Evolutionary conservation across 345 rosid genomes (phyloP).

Genomic region (Crucihimalaya himalaica): DNA sequence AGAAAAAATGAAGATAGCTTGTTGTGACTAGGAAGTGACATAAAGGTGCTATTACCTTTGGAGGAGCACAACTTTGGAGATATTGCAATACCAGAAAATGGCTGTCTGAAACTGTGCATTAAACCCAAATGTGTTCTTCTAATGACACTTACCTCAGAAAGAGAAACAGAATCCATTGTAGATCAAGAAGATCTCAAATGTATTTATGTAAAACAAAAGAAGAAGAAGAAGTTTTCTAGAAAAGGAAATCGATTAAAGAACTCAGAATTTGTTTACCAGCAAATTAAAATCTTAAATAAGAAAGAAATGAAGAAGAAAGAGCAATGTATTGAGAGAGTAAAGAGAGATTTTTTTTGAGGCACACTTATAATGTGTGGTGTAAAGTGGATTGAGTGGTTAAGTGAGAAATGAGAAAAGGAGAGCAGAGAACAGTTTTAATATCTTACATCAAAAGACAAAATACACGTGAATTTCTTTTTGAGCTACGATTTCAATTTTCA

Average conservation of each 20-base stretch:
- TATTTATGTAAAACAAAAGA: background rate
- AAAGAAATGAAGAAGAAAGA: constrained; percentile 1
- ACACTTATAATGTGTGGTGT: constrained; percentile 40
- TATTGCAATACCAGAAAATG: constrained; percentile 36
- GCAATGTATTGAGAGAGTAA: constrained; percentile 4
- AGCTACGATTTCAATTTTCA: constrained; percentile 13
- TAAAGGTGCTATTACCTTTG: constrained; percentile 40
- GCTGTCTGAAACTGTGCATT: constrained; percentile 37
- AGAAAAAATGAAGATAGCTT: background rate
- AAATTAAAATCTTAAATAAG: constrained; percentile 10
- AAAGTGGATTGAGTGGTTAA: constrained; percentile 31
- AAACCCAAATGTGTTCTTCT: constrained; percentile 43
- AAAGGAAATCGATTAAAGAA: background rate
- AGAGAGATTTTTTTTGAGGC: constrained; percentile 18
- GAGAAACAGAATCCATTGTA: constrained; percentile 52
- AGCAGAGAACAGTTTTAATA: constrained; percentile 13
- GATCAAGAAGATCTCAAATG: background rate
- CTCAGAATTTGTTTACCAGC: background rate
- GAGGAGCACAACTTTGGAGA: constrained; percentile 43
- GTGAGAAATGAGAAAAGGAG: constrained; percentile 31
- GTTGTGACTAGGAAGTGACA: background rate
- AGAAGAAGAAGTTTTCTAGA: background rate
- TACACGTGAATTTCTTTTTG: constrained; percentile 29
- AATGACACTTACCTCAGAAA: constrained; percentile 37
- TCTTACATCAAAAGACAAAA: constrained; percentile 30